Base-by-base conservation (phyloP, 306 rosid genomes). In the Hippophae gyantsensis region DNA sequence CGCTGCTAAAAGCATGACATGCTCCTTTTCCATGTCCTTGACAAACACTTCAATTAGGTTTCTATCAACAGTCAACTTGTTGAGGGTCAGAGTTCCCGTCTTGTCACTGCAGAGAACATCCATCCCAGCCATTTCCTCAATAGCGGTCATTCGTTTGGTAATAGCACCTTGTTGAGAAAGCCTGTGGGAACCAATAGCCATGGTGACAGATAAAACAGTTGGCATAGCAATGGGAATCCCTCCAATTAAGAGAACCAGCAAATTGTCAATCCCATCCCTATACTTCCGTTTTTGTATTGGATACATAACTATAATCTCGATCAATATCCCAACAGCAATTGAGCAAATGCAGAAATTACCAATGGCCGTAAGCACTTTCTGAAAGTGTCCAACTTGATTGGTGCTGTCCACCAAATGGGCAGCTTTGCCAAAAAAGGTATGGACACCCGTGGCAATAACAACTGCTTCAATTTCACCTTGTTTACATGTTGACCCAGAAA, bases 91-190 rank as follows among this genome's bases (percentile, higher is more conserved):
- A 49, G 99, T 93, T 43, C 99, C 99, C 2, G 99, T 93, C 84
- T 92, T 93, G 66, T 93, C 99, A 83, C 99, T 93, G 76, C 99
- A 93, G 47, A 93, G 89, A 40, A 93, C 99, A 62, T 93, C 97
- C 99, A 93, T 93, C 61, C 99, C 99, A 32, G 99, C 99, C 99
- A 93, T 93, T 84, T 93, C 99, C 76, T 93, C 99, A 68, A 93
- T 93, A 56, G 99, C 99, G 13, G 99, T 93, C 99, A 93, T 93
- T 57, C 99, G 58, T 57, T 93, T 93, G 66, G 99, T 93, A 40
- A 93, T 93, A 44, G 99, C 99, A 57, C 99, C 99, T 78, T 93
- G 99, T 65, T 93, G 89, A 46, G 99, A 84, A 9, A 93, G 99
- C 71, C 99, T 82, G 67, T 93, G 99, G 58, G 99, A 93, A 62